Evolutionary conservation across 164 flowering plant species (phyloP).

Genomic region (Sedum album): DNA sequence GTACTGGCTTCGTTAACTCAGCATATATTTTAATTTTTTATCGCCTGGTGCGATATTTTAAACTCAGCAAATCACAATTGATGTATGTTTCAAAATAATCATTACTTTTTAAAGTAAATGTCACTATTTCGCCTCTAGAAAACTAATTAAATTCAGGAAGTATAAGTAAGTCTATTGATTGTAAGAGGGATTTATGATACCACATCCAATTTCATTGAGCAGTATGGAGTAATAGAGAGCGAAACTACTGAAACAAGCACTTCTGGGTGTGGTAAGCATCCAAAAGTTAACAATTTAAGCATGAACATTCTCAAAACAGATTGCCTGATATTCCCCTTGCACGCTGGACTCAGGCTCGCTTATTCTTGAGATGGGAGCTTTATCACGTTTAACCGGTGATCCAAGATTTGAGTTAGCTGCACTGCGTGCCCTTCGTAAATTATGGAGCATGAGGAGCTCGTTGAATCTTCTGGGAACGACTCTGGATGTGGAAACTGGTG

Average conservation of each 20-base stretch:
- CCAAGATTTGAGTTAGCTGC: constrained; percentile 78
- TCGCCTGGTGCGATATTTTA: neutral
- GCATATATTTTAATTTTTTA: neutral
- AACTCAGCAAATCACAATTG: neutral
- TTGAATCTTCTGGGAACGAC: constrained; percentile 88
- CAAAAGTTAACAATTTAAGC: constrained; percentile 11
- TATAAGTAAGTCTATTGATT: constrained; percentile 25
- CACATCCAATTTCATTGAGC: constrained; percentile 50
- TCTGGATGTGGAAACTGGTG: constrained; percentile 80
- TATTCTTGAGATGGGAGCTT: constrained; percentile 98
- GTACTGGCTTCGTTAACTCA: constrained; percentile 26
- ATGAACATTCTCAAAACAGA: neutral
- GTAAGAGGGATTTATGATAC: constrained; percentile 44
- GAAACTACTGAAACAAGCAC: constrained; percentile 99
- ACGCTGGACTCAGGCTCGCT: constrained; percentile 63
- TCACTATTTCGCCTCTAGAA: neutral
- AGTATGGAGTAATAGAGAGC: constrained; percentile 92
- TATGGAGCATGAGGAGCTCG: constrained; percentile 98
- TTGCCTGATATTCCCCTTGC: constrained; percentile 19
- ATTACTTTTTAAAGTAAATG: neutral
- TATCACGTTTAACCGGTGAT: constrained; percentile 86
- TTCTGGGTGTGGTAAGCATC: constrained; percentile 87
- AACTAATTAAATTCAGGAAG: constrained; percentile 7
- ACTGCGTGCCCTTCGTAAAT: constrained; percentile 78
- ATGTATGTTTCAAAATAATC: too few species aligned